Evolutionary conservation across 305 asterid genomes (phyloP), one percentile per base, ranked within the genome.

Genomic region (Petunia hybrid): DNA sequence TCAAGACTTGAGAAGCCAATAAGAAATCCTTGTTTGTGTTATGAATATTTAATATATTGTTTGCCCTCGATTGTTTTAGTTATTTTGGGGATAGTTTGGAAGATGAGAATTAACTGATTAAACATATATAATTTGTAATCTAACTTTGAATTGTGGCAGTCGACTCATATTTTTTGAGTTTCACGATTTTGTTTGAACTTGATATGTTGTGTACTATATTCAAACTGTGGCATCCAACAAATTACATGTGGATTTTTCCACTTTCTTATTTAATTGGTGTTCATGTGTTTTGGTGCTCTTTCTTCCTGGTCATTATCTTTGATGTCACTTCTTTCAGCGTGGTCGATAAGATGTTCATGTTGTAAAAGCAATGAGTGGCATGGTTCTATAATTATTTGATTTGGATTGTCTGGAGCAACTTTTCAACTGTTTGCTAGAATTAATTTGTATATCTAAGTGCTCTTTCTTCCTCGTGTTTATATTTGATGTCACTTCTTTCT

Each of bases 401-500:
- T 56, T 56, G 61, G 61, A 12, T 14, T 56, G 61, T 16, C 8
- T 56, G 61, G 22, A 56, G 61, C 16, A 56, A 56, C 61, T 56
- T 56, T 56, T 6, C 22, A 56, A 56, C 14, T 56, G 1, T 56
- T 56, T 56, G 61, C 14, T 14, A 1, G 31, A 56, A 12, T 56
- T 56, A 56, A 4, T 4, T 55, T 56, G 31, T 56, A 1, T 56
- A 22, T 56, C 14, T 56, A 14, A 14, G 61, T 56, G 61, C 7
- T 71, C 61, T 39, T 71, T 71, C 77, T 71, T 36, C 43, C 14
- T 46, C 35, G 61, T 71, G 60, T 46, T 71, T 46, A 6, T 71
- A 40, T 4, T 46, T 71, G 61, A 48, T 9, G 5, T 10, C 61
- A 46, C 31, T 46, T 71, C 61, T 48, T 70, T 71, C 61, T 46